Evolutionary conservation across 1,284 basidiomycete species (phyloP), one percentile per base, ranked within the genome.

Genomic region (Leccinum laetum): DNA sequence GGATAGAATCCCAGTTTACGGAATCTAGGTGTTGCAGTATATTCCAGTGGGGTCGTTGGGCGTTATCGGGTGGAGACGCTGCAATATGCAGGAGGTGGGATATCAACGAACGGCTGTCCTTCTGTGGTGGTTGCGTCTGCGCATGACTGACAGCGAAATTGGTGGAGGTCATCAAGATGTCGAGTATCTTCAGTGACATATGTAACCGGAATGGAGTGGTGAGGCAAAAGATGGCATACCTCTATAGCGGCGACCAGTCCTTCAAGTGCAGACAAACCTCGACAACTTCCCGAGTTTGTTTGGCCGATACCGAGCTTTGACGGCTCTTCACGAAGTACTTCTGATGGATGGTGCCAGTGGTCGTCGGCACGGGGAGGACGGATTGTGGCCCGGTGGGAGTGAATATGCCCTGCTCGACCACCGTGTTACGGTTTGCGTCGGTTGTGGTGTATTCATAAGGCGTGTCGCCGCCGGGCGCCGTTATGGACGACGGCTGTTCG

Each of bases 181-280:
- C 77, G 64, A 76, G 78, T 5, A 77, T n/a, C 75, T 76, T 58
- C 46, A 13, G 37, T 3, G 53, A 56, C 1, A 32, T 46, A 44
- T 66, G 57, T 57, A 49, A 39, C n/a, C n/a, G 41, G 56, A 53
- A 44, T 8, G 1, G 10, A 18, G 46, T 7, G 18, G 6, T 14
- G 26, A 62, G 10, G 46, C 11, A 32, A 35, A 61, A 9, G 56
- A 24, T 11, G 9, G 72, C 79, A 61, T 69, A 91, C 91, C 82
- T 93, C 91, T 21, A 93, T 76, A 16, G 85, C 86, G 21, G 90
- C 87, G 14, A 90, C 87, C 16, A 91, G 76, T 2, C 88, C 91
- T 64, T 93, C 91, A 5, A 93, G 75, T 4, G 86, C 87, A 26
- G 89, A 88, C 83, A 91, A 83, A 1, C 90, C 90, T 61, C 77